phyloP scores from a whole-genome alignment of 371 early-diverging fungal species.

The Rhizopus sp. region DNA sequence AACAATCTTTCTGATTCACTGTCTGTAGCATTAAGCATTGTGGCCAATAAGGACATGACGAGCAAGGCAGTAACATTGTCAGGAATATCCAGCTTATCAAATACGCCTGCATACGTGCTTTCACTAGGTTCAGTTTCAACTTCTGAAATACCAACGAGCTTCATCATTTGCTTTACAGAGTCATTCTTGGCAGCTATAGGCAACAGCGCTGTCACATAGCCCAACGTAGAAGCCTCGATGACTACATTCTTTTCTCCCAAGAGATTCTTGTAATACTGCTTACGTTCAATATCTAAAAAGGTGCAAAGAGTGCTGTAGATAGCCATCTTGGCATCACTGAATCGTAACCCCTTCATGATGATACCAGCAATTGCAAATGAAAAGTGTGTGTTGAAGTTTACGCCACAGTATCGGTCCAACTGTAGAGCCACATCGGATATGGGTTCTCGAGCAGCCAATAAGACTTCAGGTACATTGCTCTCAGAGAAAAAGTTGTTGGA shows the following conservation, averaged over 20 bases:
- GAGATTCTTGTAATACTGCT: constrained; percentile 25
- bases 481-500: constrained; percentile 64
- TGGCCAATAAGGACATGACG: constrained; percentile 70
- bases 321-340: constrained; percentile 64
- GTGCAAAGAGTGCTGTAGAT: constrained; percentile 65
- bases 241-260: constrained; percentile 30
- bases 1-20: constrained; percentile 80
- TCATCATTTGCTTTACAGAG: constrained; percentile 60
- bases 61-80: constrained; percentile 68
- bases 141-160: constrained; percentile 49
- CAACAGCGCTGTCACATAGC: constrained; percentile 72
- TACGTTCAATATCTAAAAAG: constrained; percentile 67
- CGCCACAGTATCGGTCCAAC: constrained; percentile 70
- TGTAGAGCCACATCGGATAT: constrained; percentile 65
- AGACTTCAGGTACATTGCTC: constrained; percentile 55
- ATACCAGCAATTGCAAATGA: constrained; percentile 81
- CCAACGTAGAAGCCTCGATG: constrained; percentile 62
- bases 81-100: constrained; percentile 65
- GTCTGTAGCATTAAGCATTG: constrained; percentile 79
- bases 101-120: constrained; percentile 56
- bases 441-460: constrained; percentile 71
- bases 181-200: constrained; percentile 64
- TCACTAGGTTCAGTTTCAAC: constrained; percentile 45
- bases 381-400: constrained; percentile 83
- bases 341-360: constrained; percentile 79